phyloP scores from a whole-genome alignment of 495 filamentous ascomycete genomes.

The Penicillium egyptiacum region DNA sequence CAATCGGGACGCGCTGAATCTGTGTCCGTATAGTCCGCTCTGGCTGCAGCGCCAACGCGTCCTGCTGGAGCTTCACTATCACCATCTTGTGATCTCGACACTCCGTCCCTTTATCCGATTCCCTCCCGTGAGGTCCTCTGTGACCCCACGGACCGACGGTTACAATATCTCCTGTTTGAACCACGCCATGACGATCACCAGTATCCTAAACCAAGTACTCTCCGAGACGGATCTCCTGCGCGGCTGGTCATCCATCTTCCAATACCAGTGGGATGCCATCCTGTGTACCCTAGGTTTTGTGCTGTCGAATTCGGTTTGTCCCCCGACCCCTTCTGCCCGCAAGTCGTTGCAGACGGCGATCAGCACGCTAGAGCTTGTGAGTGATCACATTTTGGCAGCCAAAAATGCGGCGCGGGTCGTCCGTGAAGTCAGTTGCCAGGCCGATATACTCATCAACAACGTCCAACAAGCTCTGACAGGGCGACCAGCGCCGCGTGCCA shows the following conservation, averaged over 20 bases:
- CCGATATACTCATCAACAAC: background rate
- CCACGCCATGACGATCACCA: constrained; percentile 52
- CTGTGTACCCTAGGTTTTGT: constrained; percentile 52
- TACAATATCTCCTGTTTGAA: background rate
- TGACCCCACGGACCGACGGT: background rate
- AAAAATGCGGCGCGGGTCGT: background rate
- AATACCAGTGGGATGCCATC: constrained; percentile 54
- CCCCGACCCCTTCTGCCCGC: background rate
- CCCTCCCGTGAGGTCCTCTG: constrained; percentile 15
- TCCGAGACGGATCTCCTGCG: constrained; percentile 42
- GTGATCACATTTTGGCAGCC: background rate
- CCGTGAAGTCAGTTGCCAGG: background rate
- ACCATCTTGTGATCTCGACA: constrained; percentile 44
- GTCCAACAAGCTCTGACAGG: background rate
- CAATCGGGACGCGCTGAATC: constrained; percentile 33
- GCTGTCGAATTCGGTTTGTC: background rate
- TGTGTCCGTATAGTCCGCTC: constrained; percentile 38
- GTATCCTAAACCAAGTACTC: constrained; percentile 51
- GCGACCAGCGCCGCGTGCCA: background rate
- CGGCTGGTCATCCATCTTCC: constrained; percentile 53
- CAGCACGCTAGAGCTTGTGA: background rate
- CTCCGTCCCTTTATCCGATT: constrained; percentile 51
- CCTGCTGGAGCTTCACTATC: constrained; percentile 52
- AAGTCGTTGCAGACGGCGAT: background rate
- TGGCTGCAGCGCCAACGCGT: constrained; percentile 54